Evolutionary conservation across 805 yeast species (phyloP), one percentile per base, ranked within the genome.

Genomic region (Grigorovia yakushimaensis): DNA sequence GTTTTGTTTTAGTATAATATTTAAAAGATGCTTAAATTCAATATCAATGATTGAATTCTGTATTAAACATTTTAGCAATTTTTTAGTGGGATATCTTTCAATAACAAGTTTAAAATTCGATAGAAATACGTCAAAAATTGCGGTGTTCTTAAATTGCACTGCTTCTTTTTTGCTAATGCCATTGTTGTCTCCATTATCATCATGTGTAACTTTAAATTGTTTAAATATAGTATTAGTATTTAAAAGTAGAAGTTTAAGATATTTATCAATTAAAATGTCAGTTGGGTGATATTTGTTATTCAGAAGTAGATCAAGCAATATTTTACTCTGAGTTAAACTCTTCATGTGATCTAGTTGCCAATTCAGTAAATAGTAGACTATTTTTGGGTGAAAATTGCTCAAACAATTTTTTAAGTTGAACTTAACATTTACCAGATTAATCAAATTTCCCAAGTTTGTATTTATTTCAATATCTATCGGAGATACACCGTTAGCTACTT

Each of bases 11-110:
- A 18, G 5, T 7, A 42, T 42, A 20, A 42, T 50, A 8, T 42
- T 39, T 15, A 60, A 24, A 27, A 63, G 35, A 20, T 50, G 43
- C n/a, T 24, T 22, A 1, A 61, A 41, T 42, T 61, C 65, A 19
- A 51, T 48, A 36, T 45, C 49, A 44, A 58, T 59, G n/a, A 54
- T 39, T 52, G 62, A 59, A 39, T 53, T 47, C 7, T 56, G 51
- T 27, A 60, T 49, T 27, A 56, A 43, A 19, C 46, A 49, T 13
- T 49, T 42, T 8, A 57, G 50, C 3, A 58, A 45, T 4, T 47
- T 39, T 2, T 55, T 46, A 1, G 51, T 46, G 37, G 51, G 49
- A 13, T 48, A 43, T 10, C 51, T 43, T 22, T 51, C 44, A n/a
- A 63, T 50, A 19, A 59, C 38, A 4, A 55, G 50, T 11, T 50